Evolutionary conservation across 192 early-diverging fungal species (phyloP), one percentile per base, ranked within the genome.

Genomic region (Gryganskiella cystojenkinii): DNA sequence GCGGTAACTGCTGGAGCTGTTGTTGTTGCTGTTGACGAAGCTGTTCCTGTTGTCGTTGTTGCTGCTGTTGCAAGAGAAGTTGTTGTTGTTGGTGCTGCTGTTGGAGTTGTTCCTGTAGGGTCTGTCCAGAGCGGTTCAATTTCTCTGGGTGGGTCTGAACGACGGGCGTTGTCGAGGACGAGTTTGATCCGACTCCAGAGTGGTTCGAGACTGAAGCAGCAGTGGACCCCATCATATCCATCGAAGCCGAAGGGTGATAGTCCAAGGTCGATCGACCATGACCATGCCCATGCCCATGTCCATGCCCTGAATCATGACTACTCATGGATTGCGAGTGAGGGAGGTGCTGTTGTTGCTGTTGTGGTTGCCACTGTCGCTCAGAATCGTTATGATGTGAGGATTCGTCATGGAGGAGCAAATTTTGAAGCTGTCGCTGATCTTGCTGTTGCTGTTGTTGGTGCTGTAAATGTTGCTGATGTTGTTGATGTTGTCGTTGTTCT

Each of bases 91-190:
- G 66, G 22, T 69, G 74, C 33, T 69, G 74, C 25, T 78, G 74
- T n/a, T 76, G 72, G 35, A 76, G 43, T 42, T 64, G 64, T 24
- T 68, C 61, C 17, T 73, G 71, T 17, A 65, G 52, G 0, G 61
- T 31, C 28, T 55, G 51, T 4, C 42, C 35, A 8, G 34, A 20
- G 15, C 28, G 61, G 28, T 20, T 62, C 4, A 20, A 8, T 27
- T 64, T 27, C 11, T 78, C 66, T 0, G 74, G 74, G 56, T 78
- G 61, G 2, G 74, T 78, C 45, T 78, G 74, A 40, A 69, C 64
- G 42, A 78, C 49, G 17, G 74, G 74, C 2, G 74, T 78, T 25
- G 74, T 78, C 0, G 60, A 67, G n/a, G 73, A 64, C 34, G 73
- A 76, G 6, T 34, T 46, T n/a, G 65, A 22, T 15, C n/a, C 37